Evolutionary conservation across 2,329 filamentous ascomycete genomes (phyloP), one percentile per base, ranked within the genome.

Genomic region (Aspergillus nomiae): DNA sequence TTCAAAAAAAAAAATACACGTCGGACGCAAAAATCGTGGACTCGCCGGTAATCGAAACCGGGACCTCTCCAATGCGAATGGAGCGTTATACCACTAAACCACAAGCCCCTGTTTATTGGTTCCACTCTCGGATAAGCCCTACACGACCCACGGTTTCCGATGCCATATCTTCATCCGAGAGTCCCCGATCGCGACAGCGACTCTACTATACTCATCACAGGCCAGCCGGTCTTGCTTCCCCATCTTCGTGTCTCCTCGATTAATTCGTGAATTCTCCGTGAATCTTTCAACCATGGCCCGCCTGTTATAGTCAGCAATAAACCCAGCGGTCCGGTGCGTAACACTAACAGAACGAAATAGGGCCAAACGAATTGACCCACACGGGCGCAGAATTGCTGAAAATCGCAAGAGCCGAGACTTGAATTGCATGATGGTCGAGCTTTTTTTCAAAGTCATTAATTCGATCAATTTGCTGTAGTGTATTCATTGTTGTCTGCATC

Each of bases 281-380:
- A 16, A 34, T 66, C 61, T 54, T 61, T 61, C n/a, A 67, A 28
- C 63, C 64, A 68, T 2, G 59, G 57, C 4, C 67, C 65, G 60
- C 68, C 67, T 70, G 26, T 8, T n/a, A 24, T 19, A 32, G 32
- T 56, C n/a, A 53, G n/a, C 10, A 21, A 11, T 9, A 51, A 34
- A 1, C 19, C 19, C 9, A 7, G n/a, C 2, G 36, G 16, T 56
- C 16, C 34, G 43, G 14, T 11, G 38, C 14, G 14, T n/a, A 36
- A 26, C 3, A 72, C 78, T 70, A 67, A 82, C 82, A 83, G 58
- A 79, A 83, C 1, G 78, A 73, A 32, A 84, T 82, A 16, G 82
- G 82, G 0, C 82, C 82, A 65, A 84, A 84, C 3, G 80, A 74
- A 62, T 84, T 84, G 4, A 84, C 80, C 6, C 82, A 70, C 2